These are phyloP conservation scores for Fusarium tanahbumbuense DNA, from an alignment of 2,329 filamentous ascomycete genomes.

Conservation along the genomic window DNA sequence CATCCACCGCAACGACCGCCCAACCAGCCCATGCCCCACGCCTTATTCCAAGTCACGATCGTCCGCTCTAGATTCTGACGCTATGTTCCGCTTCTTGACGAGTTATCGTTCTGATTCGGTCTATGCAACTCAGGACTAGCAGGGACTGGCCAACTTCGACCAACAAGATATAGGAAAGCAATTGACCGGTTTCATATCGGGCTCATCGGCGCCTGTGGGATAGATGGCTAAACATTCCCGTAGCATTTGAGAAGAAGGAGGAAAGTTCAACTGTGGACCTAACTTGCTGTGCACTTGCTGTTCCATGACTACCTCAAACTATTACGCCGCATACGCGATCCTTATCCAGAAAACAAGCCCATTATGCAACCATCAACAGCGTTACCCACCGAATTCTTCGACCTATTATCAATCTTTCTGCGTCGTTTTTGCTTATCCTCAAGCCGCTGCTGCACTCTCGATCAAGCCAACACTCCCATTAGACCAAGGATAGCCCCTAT, in stretches of 20 bases:
- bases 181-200: background rate
- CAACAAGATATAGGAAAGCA: background rate
- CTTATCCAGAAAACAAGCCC: slow-evolving; percentile 34
- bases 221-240: background rate
- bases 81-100: background rate
- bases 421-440: background rate
- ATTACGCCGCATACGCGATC: slow-evolving; percentile 14
- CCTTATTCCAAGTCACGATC: slow-evolving; percentile 6
- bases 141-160: slow-evolving; percentile 9
- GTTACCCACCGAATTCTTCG: slow-evolving; percentile 16
- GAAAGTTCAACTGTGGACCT: slow-evolving; percentile 16
- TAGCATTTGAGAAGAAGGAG: background rate
- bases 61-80: background rate
- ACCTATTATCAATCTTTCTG: slow-evolving; percentile 20
- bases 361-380: slow-evolving; percentile 25
- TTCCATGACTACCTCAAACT: slow-evolving; percentile 4
- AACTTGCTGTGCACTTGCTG: slow-evolving; percentile 21
- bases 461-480: slow-evolving; percentile 39
- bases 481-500: slow-evolving; percentile 42
- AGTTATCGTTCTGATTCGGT: background rate
- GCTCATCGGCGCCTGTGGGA: slow-evolving; percentile 12
- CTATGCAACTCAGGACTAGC: background rate
- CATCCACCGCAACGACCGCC: slow-evolving; percentile 23
- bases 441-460: background rate
- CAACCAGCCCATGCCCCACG: slow-evolving; percentile 19